Conservation (phyloP, 768 basidiomycete genomes). For the Lactarius tabidus region DNA sequence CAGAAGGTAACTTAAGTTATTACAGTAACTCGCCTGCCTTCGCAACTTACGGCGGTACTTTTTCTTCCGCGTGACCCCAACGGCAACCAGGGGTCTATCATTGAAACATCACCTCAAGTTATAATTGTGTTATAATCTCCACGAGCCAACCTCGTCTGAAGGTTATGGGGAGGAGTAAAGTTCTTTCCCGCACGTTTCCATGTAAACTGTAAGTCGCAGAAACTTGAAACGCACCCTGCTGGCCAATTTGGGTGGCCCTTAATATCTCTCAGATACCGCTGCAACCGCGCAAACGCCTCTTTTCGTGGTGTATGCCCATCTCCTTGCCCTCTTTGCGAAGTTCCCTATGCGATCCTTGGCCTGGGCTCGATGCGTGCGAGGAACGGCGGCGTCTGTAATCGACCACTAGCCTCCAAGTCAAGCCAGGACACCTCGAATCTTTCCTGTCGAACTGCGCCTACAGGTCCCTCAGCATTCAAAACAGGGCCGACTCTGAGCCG, state of each 20-base stretch:
- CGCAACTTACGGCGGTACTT: neutral
- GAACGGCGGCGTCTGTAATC: too few relatives aligned
- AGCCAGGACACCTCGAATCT: too few relatives aligned
- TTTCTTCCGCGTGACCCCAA: neutral
- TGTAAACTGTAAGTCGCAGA: neutral
- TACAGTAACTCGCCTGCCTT: too few relatives aligned
- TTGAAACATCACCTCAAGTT: neutral
- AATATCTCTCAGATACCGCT: neutral
- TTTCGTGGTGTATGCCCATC: neutral
- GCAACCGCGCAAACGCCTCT: neutral
- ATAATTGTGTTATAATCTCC: neutral
- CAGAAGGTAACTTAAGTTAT: neutral
- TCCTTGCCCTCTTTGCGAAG: neutral
- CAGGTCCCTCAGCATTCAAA: conserved; percentile 46
- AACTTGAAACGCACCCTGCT: neutral
- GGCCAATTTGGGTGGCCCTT: neutral
- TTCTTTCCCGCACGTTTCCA: neutral
- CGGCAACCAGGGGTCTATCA: neutral
- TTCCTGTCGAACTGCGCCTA: conserved; percentile 46
- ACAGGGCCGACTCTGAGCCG: conserved; percentile 40
- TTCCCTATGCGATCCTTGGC: neutral
- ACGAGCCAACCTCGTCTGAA: neutral
- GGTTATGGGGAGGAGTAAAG: neutral
- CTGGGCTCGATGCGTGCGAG: neutral
- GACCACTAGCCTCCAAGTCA: too few relatives aligned